Evolutionary conservation across 352 stramenopile species (phyloP).

Genomic region (Globisporangium yorkense): DNA sequence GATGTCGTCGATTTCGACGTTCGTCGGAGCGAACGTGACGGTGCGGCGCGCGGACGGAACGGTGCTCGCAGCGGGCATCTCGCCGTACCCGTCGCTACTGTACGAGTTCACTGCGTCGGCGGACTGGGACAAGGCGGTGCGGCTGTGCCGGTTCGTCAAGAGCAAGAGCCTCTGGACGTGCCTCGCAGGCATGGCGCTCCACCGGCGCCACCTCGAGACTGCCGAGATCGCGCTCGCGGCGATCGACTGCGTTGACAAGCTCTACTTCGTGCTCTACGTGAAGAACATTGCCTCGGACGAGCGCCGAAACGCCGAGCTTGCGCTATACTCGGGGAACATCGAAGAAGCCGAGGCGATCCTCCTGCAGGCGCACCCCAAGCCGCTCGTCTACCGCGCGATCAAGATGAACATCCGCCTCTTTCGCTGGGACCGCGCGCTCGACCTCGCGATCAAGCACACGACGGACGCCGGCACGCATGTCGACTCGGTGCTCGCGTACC

Average conservation of each 20-base stretch:
- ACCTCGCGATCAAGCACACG: constrained; percentile 88
- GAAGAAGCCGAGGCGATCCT: constrained; percentile 92
- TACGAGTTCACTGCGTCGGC: constrained; percentile 76
- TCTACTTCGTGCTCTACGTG: constrained; percentile 90
- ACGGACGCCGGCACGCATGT: constrained; percentile 80
- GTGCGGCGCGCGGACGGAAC: constrained; percentile 86
- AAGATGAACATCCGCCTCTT: constrained; percentile 92
- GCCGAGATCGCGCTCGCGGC: constrained; percentile 90
- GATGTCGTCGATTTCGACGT: constrained; percentile 82
- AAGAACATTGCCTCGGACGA: constrained; percentile 82
- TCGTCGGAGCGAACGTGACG: constrained; percentile 79
- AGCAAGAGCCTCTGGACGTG: constrained; percentile 87
- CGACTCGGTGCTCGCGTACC: constrained; percentile 88
- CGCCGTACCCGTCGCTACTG: constrained; percentile 79
- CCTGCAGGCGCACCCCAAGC: constrained; percentile 82
- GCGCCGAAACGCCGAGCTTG: constrained; percentile 84
- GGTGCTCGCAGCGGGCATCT: constrained; percentile 70
- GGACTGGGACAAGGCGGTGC: constrained; percentile 90
- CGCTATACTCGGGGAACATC: constrained; percentile 77
- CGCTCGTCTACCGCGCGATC: constrained; percentile 90
- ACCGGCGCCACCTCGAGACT: constrained; percentile 85
- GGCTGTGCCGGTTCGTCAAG: constrained; percentile 90
- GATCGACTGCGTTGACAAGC: constrained; percentile 90
- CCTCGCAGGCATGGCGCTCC: constrained; percentile 87
- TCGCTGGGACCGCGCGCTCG: constrained; percentile 84